Conservation (phyloP, 371 early-diverging fungal genomes). For the Phascolomyces articulosus region DNA sequence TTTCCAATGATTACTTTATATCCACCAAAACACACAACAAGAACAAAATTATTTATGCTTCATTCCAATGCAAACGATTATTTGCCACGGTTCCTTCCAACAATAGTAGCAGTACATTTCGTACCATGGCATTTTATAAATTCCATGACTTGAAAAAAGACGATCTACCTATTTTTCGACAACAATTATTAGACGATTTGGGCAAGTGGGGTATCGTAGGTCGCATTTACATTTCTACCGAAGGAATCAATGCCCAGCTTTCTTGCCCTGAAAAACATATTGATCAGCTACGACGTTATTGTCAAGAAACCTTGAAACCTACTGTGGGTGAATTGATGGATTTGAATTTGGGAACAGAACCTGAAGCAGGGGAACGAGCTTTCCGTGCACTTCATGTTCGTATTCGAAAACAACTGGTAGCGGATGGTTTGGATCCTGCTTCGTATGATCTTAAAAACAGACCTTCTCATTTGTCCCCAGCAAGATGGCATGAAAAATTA, state of each 20-base stretch:
- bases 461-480: constrained; percentile 72
- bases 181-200: constrained; percentile 51
- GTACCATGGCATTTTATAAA: constrained; percentile 76
- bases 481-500: constrained; percentile 65
- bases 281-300: constrained; percentile 43
- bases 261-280: constrained; percentile 65
- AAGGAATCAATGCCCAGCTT: constrained; percentile 88
- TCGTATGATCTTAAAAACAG: constrained; percentile 62
- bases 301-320: constrained; percentile 25
- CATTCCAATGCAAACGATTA: neutral
- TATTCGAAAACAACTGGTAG: constrained; percentile 71
- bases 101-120: constrained; percentile 25
- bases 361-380: constrained; percentile 49
- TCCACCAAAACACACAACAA: neutral
- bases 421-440: constrained; percentile 58
- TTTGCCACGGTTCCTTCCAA: neutral
- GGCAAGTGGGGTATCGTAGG: constrained; percentile 65
- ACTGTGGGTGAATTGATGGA: constrained; percentile 45
- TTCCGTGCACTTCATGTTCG: constrained; percentile 79
- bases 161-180: constrained; percentile 48
- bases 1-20: neutral
- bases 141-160: constrained; percentile 52
- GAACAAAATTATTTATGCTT: neutral
- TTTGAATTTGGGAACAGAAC: constrained; percentile 75
- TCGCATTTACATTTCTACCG: constrained; percentile 75